Evolutionary conservation across 2,329 filamentous ascomycete species (phyloP).

Genomic region (Beauveria pseudobassiana): DNA sequence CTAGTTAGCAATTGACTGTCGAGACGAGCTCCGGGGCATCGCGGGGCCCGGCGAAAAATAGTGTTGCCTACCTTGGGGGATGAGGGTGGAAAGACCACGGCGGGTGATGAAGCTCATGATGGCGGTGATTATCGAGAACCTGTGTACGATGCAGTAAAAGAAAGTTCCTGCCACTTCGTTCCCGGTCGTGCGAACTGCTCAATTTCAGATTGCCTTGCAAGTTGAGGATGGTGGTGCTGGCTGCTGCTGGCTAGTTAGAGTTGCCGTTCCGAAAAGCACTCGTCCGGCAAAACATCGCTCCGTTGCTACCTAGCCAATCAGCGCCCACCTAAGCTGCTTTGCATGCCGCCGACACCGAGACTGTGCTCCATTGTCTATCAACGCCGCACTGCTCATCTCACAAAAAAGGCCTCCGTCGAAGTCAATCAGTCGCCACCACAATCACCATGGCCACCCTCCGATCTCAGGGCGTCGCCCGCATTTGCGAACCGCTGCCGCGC

Average conservation of each 20-base stretch:
- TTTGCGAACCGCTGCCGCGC: conserved; percentile 41
- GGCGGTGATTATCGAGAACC: conserved; percentile 30
- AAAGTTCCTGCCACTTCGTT: conserved; percentile 17
- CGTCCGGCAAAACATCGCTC: conserved; percentile 38
- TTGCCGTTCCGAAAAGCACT: conserved; percentile 41
- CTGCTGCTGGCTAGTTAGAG: conserved; percentile 16
- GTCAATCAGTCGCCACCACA: conserved; percentile 12
- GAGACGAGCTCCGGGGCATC: not conserved
- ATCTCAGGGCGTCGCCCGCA: conserved; percentile 42
- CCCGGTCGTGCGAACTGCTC: conserved; percentile 24
- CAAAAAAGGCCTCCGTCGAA: not conserved
- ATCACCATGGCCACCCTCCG: conserved; percentile 58
- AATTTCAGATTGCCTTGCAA: conserved; percentile 23
- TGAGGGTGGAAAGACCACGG: conserved; percentile 93
- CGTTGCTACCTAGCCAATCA: conserved; percentile 34
- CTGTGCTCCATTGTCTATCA: conserved; percentile 4
- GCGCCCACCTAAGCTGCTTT: conserved; percentile 15
- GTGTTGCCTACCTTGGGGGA: conserved; percentile 79
- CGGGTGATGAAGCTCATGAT: conserved; percentile 90
- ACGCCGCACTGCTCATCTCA: conserved; percentile 5
- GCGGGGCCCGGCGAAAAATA: conserved; percentile 11
- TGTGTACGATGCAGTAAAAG: conserved; percentile 9
- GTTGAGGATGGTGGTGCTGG: conserved; percentile 16
- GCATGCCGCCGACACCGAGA: not conserved
- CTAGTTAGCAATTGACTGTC: conserved; percentile 30